These are phyloP conservation scores for Podosphaera aphanis DNA, from an alignment of 2,329 filamentous ascomycete genomes.

Conservation along the genomic window DNA sequence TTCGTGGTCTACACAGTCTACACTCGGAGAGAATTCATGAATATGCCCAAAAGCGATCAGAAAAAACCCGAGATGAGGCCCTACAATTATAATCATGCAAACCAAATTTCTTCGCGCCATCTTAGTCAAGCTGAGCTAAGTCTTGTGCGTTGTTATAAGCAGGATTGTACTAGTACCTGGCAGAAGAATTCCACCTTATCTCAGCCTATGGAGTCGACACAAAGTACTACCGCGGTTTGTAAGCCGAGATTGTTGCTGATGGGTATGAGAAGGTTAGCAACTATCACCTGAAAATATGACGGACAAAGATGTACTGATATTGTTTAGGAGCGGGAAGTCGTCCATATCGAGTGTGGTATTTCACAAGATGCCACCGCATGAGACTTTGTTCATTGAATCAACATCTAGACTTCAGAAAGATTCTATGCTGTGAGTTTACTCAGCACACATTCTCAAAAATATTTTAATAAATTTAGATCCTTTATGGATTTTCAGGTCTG, in stretches of 20 bases:
- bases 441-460: background rate
- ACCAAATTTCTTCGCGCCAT: conserved; percentile 18
- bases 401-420: conserved; percentile 89
- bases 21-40: no score
- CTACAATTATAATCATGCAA: conserved; percentile 13
- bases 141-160: conserved; percentile 36
- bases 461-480: conserved; percentile 31
- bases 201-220: conserved; percentile 22
- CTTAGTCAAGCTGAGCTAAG: conserved; percentile 37
- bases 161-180: conserved; percentile 30
- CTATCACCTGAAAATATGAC: background rate
- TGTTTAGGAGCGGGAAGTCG: conserved; percentile 76
- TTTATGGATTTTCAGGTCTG: conserved; percentile 99
- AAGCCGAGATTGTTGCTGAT: conserved; percentile 80
- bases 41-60: conserved; percentile 2
- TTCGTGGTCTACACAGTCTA: no score
- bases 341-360: conserved; percentile 99
- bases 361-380: conserved; percentile 85
- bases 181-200: conserved; percentile 20
- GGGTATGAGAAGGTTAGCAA: conserved; percentile 67
- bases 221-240: conserved; percentile 26
- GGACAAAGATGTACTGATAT: background rate
- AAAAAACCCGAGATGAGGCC: conserved; percentile 12
- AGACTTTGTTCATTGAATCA: conserved; percentile 87
- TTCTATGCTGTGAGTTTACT: conserved; percentile 59